Conservation (phyloP, 2,329 filamentous ascomycete genomes). For the Fusarium euwallaceae region DNA sequence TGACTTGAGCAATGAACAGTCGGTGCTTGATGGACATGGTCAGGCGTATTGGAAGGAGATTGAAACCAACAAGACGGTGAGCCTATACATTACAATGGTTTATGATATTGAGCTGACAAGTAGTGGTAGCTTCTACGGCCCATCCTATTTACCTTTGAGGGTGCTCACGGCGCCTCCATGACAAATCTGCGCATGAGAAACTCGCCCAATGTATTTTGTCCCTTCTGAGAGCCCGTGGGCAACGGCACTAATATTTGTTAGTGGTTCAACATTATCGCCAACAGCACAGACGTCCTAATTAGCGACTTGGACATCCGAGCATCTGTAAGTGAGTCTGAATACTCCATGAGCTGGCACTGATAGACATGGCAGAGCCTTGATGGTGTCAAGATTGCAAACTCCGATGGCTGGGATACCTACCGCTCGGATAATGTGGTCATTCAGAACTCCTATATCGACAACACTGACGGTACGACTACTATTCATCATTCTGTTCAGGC, state of each 20-base stretch:
- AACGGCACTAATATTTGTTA: constrained; percentile 5
- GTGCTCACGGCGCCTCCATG: constrained; percentile 65
- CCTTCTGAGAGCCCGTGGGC: rapidly evolving
- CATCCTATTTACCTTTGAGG: constrained; percentile 41
- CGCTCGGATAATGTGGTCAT: constrained; percentile 73
- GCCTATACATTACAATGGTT: constrained; percentile 63
- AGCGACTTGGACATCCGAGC: constrained; percentile 72
- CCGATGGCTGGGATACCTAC: constrained; percentile 75
- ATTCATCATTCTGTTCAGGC: rapidly evolving
- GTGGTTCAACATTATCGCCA: constrained; percentile 71
- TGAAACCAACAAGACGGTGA: constrained; percentile 34
- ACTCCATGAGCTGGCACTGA: not conserved
- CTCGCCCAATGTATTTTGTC: constrained; percentile 54
- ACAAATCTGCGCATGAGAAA: constrained; percentile 72
- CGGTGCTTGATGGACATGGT: constrained; percentile 68
- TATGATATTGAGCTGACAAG: constrained; percentile 5
- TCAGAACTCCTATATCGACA: constrained; percentile 70
- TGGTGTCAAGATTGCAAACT: constrained; percentile 61
- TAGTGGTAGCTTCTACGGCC: constrained; percentile 49
- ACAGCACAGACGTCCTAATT: constrained; percentile 74
- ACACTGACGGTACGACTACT: constrained; percentile 38
- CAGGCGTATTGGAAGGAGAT: constrained; percentile 43
- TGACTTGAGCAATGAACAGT: constrained; percentile 72
- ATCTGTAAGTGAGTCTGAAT: constrained; percentile 46
- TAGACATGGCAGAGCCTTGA: constrained; percentile 25